Evolutionary conservation across 345 rosid species (phyloP), one percentile per base, ranked within the genome.

Genomic region (Pistacia vera): DNA sequence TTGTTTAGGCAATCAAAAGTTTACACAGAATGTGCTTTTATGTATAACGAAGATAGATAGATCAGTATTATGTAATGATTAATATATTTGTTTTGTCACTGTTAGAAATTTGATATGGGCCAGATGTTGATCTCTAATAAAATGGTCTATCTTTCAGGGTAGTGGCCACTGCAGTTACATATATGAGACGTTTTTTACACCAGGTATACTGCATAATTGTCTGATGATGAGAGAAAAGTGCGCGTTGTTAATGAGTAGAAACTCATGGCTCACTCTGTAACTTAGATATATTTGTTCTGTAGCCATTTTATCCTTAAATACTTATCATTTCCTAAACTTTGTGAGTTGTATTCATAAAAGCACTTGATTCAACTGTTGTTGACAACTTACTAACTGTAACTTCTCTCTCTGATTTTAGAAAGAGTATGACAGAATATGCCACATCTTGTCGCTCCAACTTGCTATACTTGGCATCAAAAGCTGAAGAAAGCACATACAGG

Each of bases 401-500:
- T 75, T 74, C 8, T 56, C n/a, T 63, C 57, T 78, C 61, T 44
- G 14, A 59, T 85, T 77, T 38, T 89, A 96, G 99, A 78, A 96
- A 86, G 89, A 90, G 97, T 73, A 85, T 96, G 92, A 83, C 92
- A 18, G 97, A 93, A 68, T 93, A 90, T 72, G 99, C 99, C 99
- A 33, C 86, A 96, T 16, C 93, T 92, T 78, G 98, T 93, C 59
- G 97, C 97, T 80, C 98, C 99, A 12, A 84, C 93, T 60, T 96
- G 99, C 89, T 88, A 85, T 96, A 93, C 81, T 85, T 96, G 89
- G 99, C 99, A 61, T 88, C 98, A 44, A 96, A 93, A 85, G 99
- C 97, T 76, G 99, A 96, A 85, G 99, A 96, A 86, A 91, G 98
- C 92, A 92, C 92, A 6, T 93, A 74, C 99, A 90, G 83, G 98